Evolutionary conservation across 257 asterid genomes (phyloP), one percentile per base, ranked within the genome.

Genomic region (Asclepias syriaca): DNA sequence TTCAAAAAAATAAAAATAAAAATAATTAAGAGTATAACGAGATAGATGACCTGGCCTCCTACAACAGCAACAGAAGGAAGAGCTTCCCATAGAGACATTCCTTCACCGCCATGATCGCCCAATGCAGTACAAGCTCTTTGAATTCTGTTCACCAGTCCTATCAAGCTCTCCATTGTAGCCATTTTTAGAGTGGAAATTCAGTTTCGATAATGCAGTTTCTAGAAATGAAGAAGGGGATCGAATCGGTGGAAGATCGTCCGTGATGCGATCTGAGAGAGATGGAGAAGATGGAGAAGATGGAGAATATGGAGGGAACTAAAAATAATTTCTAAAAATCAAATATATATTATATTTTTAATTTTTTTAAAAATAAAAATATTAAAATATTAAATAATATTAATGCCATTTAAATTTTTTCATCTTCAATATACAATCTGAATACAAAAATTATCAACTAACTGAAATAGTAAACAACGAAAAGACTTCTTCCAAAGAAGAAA

Each of bases 71-170:
- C 99, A 67, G 99, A 81, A 68, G 99, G 99, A 71, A 94, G 97
- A 73, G 99, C 98, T 80, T 94, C 99, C 99, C 98, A 94, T 1
- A 94, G 96, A 60, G 99, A 94, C 92, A 84, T 75, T 76, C 96
- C 97, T 77, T 91, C 99, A 67, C 98, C 99, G 60, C 99, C 99
- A 78, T 94, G 99, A 94, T 94, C 99, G 39, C 99, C 99, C 68
- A 94, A 78, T 37, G 88, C 95, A n/a, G 97, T 93, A 83, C 98
- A 93, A 60, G 96, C 98, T 79, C 96, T 83, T 75, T 93, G 98
- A 70, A 93, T 93, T 73, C 84, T 83, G 83, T 91, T 91, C 29
- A 93, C 97, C 49, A 93, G 85, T 68, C 98, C 97, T 81, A 93
- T 93, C 89, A 93, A 84, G 84, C 96, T 93, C 82, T 89, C 96